Percentiles rank a stretch among this genome's conserved stretches.
phyloP scores from a whole-genome alignment of 2,329 filamentous ascomycete species.

The Ascochyta fabae region DNA sequence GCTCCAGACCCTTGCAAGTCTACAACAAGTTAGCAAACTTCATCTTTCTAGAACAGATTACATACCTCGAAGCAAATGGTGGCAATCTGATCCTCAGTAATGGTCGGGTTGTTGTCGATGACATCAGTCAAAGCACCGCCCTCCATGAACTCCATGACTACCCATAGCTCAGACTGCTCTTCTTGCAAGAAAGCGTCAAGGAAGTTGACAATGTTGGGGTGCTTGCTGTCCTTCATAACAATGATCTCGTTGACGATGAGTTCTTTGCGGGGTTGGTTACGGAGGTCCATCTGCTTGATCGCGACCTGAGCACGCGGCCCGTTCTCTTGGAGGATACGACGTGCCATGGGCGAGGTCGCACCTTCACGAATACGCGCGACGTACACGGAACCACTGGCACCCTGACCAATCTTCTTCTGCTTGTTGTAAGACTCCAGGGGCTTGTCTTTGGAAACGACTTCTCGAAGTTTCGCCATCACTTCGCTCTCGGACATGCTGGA shows the following conservation, averaged over 20 bases:
- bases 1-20: slow-evolving; percentile 94
- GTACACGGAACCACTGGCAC: slow-evolving; percentile 96
- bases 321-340: slow-evolving; percentile 78
- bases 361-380: slow-evolving; percentile 93
- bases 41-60: slow-evolving; percentile 5
- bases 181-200: slow-evolving; percentile 95
- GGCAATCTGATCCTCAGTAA: slow-evolving; percentile 95
- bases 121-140: slow-evolving; percentile 96
- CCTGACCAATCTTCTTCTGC: slow-evolving; percentile 99
- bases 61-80: slow-evolving; percentile 95
- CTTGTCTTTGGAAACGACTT: slow-evolving; percentile 94
- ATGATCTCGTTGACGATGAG: slow-evolving; percentile 99
- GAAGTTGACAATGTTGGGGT: slow-evolving; percentile 99
- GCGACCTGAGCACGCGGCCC: slow-evolving; percentile 88
- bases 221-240: slow-evolving; percentile 99
- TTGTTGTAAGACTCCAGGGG: slow-evolving; percentile 96
- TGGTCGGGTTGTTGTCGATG: slow-evolving; percentile 94
- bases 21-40: slow-evolving; percentile 51
- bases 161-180: slow-evolving; percentile 95
- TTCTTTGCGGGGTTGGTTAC: slow-evolving; percentile 96
- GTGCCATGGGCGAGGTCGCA: slow-evolving; percentile 80
- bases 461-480: slow-evolving; percentile 94
- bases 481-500: slow-evolving; percentile 97
- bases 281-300: slow-evolving; percentile 99
- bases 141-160: slow-evolving; percentile 99